A percentile compares a stretch with the other conserved stretches of the same genome.
Evolutionary conservation across 2,329 filamentous ascomycete genomes (phyloP).

Genomic region (Periconia sp.): DNA sequence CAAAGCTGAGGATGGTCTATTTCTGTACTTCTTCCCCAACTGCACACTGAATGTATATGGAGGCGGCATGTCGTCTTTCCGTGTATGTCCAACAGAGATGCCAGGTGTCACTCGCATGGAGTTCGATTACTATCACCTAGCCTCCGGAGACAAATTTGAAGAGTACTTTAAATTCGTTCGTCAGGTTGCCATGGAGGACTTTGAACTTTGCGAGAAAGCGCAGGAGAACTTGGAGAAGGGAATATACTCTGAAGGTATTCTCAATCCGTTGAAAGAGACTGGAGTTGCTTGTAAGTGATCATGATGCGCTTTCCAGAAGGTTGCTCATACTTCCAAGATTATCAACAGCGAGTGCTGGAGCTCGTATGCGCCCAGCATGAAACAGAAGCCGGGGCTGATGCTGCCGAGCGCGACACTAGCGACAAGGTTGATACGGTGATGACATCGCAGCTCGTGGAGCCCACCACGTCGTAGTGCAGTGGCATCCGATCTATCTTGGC

Average conservation of each 20-base stretch:
- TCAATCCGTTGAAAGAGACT: constrained; percentile 63
- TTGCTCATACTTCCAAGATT: too few relatives aligned
- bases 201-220: constrained; percentile 63
- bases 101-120: constrained; percentile 61
- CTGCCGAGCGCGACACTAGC: not conserved
- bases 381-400: constrained; percentile 32
- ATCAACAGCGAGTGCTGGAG: constrained; percentile 55
- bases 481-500: not conserved
- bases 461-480: constrained; percentile 15
- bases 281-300: constrained; percentile 57
- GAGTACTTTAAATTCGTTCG: constrained; percentile 63
- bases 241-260: constrained; percentile 60
- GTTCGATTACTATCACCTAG: constrained; percentile 64
- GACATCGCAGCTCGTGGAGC: constrained; percentile 19
- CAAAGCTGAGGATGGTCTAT: constrained; percentile 61
- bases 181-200: constrained; percentile 63
- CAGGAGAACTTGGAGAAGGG: constrained; percentile 61
- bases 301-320: too few relatives aligned
- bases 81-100: constrained; percentile 59
- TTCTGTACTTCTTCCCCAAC: constrained; percentile 64
- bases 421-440: constrained; percentile 2
- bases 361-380: constrained; percentile 53
- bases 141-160: constrained; percentile 60
- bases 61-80: constrained; percentile 63
- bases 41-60: constrained; percentile 64